phyloP scores from a whole-genome alignment of 2,329 filamentous ascomycete species.

The Triangularia verruculosa region DNA sequence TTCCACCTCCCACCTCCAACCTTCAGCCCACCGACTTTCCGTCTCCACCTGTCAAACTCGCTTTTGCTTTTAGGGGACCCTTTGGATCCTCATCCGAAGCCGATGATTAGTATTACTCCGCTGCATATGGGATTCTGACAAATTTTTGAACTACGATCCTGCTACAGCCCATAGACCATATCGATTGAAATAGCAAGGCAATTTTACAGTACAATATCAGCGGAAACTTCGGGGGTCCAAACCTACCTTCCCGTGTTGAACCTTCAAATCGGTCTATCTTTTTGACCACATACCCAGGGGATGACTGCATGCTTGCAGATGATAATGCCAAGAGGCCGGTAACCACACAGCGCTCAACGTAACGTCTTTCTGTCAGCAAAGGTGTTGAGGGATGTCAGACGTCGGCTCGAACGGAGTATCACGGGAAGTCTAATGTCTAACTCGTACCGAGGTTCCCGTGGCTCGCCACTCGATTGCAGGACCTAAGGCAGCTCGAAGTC shows the following conservation, averaged over 20 bases:
- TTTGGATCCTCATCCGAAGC: neutral
- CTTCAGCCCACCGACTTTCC: neutral
- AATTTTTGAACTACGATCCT: no score
- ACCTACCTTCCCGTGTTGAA: neutral
- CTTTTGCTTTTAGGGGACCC: neutral
- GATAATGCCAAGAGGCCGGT: neutral
- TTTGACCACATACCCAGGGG: neutral
- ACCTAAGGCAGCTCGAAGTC: neutral
- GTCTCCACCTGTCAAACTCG: conserved; percentile 13
- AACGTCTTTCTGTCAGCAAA: neutral
- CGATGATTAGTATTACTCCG: neutral
- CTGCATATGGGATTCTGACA: neutral
- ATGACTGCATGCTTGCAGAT: neutral
- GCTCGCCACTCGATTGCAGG: neutral
- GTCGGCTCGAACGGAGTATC: neutral
- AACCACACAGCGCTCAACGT: neutral
- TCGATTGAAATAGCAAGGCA: no score
- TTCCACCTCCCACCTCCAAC: neutral
- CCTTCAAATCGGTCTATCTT: neutral
- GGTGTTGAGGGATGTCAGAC: neutral
- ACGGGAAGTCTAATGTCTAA: neutral
- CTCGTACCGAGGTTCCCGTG: neutral
- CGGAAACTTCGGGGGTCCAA: neutral
- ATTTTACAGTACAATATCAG: neutral
- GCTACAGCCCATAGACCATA: no score